phyloP scores from a whole-genome alignment of 106 monocot genomes.

The Dendrobium catenatum region DNA sequence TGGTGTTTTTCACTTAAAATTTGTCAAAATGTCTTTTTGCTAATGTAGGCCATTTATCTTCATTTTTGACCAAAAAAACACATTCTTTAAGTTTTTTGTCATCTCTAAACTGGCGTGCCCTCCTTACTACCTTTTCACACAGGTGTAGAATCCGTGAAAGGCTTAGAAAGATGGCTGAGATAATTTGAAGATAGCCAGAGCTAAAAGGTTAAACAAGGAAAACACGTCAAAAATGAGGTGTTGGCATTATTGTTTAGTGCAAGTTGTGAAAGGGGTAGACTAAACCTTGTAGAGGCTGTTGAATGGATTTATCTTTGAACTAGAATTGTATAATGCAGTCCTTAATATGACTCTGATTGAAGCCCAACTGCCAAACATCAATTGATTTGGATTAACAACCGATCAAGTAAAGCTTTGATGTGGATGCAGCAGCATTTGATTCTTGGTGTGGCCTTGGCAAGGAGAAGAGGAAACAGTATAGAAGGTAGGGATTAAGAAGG shows the following conservation, averaged over 20 bases:
- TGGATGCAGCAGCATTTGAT: background rate
- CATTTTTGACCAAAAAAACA: background rate
- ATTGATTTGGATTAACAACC: background rate
- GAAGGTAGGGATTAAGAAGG: background rate
- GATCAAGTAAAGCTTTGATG: background rate
- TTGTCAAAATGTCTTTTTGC: background rate
- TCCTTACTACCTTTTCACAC: background rate
- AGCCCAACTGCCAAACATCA: background rate
- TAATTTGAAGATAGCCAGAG: background rate
- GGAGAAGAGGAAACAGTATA: background rate
- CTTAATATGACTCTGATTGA: background rate
- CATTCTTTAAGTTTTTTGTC: background rate
- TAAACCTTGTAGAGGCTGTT: background rate
- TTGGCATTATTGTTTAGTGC: background rate
- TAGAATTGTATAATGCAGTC: background rate
- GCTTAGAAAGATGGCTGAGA: background rate
- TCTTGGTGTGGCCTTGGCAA: background rate
- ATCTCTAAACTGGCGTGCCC: background rate
- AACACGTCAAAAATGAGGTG: background rate
- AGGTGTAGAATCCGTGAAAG: background rate
- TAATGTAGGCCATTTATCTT: background rate
- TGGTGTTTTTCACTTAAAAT: background rate
- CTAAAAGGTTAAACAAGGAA: background rate
- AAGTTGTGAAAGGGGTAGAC: background rate
- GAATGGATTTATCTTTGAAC: background rate